phyloP scores from a whole-genome alignment of 177 flowering plant genomes.

The Telopea speciosissima region DNA sequence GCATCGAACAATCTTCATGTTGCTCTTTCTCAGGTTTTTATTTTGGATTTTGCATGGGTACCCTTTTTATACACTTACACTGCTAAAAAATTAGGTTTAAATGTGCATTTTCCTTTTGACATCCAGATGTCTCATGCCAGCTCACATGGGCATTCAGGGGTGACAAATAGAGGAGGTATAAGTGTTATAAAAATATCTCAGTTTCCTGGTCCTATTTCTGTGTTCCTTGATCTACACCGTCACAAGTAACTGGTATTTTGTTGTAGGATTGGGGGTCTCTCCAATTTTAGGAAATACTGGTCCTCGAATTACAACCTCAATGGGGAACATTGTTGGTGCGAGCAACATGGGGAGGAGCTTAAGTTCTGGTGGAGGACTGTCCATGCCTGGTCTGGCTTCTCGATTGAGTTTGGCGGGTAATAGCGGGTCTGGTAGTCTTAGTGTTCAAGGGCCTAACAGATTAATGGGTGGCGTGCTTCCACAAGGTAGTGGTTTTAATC shows the following conservation, averaged over 20 bases:
- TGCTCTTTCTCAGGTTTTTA: slow-evolving; percentile 78
- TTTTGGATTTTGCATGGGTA: background rate
- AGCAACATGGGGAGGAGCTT: slow-evolving; percentile 70
- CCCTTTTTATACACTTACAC: background rate
- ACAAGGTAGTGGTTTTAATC: slow-evolving; percentile 52
- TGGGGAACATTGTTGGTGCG: slow-evolving; percentile 87
- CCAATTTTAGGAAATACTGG: slow-evolving; percentile 85
- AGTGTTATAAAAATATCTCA: slow-evolving; percentile 73
- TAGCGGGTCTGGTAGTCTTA: slow-evolving; percentile 68
- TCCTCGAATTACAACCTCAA: slow-evolving; percentile 70
- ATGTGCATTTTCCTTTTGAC: background rate
- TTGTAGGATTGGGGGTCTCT: slow-evolving; percentile 85
- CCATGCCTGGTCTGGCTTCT: slow-evolving; percentile 79
- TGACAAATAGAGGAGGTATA: slow-evolving; percentile 82
- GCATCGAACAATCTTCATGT: slow-evolving; percentile 78
- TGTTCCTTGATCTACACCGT: slow-evolving; percentile 67
- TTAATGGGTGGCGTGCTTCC: slow-evolving; percentile 80
- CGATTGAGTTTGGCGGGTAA: slow-evolving; percentile 62
- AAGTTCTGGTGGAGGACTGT: slow-evolving; percentile 77
- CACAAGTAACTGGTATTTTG: slow-evolving; percentile 58
- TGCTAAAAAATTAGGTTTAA: background rate
- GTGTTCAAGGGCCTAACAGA: slow-evolving; percentile 75
- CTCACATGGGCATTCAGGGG: slow-evolving; percentile 81
- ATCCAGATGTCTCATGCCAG: slow-evolving; percentile 80
- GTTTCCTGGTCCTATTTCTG: slow-evolving; percentile 39